Evolutionary conservation across 2,329 filamentous ascomycete genomes (phyloP).

Genomic region (Nemania sp.): DNA sequence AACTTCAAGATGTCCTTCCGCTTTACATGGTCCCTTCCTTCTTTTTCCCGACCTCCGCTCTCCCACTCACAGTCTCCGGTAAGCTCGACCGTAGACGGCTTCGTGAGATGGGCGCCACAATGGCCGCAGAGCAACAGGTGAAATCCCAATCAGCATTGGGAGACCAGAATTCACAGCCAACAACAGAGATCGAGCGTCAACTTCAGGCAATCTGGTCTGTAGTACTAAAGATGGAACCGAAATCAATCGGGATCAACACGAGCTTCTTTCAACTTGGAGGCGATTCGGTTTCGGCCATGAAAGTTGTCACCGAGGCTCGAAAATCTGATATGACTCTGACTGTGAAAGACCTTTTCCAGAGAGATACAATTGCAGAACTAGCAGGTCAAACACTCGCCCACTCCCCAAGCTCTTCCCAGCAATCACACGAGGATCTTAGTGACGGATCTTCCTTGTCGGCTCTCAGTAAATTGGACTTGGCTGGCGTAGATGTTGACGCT

Average conservation of each 20-base stretch:
- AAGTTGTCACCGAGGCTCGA: slow-evolving; percentile 10
- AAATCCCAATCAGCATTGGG: not conserved
- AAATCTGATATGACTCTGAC: slow-evolving; percentile 5
- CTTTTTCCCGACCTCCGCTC: slow-evolving; percentile 10
- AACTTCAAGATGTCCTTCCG: slow-evolving; percentile 26
- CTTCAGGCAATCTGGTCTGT: slow-evolving; percentile 14
- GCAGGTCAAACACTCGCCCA: not conserved
- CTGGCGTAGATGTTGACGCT: not conserved
- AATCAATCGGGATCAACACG: not conserved
- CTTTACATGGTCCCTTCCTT: slow-evolving; percentile 24
- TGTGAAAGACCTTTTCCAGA: slow-evolving; percentile 6
- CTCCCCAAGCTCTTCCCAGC: not conserved
- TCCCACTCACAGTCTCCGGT: slow-evolving; percentile 23
- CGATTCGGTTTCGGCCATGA: slow-evolving; percentile 23
- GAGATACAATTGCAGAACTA: slow-evolving; percentile 6
- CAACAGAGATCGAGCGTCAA: slow-evolving; percentile 12
- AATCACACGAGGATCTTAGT: not conserved
- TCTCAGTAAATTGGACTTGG: not conserved
- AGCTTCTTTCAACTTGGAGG: slow-evolving; percentile 19
- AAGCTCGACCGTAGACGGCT: slow-evolving; percentile 25
- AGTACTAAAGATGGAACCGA: slow-evolving; percentile 12
- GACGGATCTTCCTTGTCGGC: not conserved
- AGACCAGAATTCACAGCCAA: not conserved
- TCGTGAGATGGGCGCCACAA: slow-evolving; percentile 15
- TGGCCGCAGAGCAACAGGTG: slow-evolving; percentile 1